phyloP scores from a whole-genome alignment of 352 stramenopile genomes.

The Albugo laibachii region DNA sequence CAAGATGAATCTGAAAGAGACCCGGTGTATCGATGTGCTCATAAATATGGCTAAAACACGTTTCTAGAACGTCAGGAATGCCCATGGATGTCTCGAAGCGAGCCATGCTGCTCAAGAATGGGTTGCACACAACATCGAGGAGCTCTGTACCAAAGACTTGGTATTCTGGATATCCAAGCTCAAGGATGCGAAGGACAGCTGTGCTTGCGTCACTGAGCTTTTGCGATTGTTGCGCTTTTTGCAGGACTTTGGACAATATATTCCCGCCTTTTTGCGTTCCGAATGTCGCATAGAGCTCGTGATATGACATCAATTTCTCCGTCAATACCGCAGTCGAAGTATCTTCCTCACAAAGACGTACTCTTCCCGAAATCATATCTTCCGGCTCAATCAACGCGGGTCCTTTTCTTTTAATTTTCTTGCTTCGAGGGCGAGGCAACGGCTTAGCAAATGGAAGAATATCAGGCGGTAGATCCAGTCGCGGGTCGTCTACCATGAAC shows the following conservation, averaged over 20 bases:
- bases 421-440: slow-evolving; percentile 21
- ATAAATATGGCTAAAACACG: slow-evolving; percentile 63
- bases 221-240: slow-evolving; percentile 30
- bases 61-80: slow-evolving; percentile 58
- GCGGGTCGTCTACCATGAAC: slow-evolving; percentile 56
- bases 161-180: slow-evolving; percentile 71
- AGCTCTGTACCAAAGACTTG: slow-evolving; percentile 61
- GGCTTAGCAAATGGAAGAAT: slow-evolving; percentile 54
- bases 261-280: slow-evolving; percentile 56
- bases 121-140: slow-evolving; percentile 61
- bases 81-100: slow-evolving; percentile 68
- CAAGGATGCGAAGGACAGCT: slow-evolving; percentile 58
- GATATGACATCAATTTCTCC: slow-evolving; percentile 56
- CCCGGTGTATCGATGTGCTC: slow-evolving; percentile 51
- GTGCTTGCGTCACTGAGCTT: slow-evolving; percentile 46
- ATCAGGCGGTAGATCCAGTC: slow-evolving; percentile 36
- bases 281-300: slow-evolving; percentile 46
- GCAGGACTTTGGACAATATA: slow-evolving; percentile 45
- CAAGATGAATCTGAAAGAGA: slow-evolving; percentile 62
- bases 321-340: slow-evolving; percentile 40
- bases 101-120: slow-evolving; percentile 66
- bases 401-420: slow-evolving; percentile 26
- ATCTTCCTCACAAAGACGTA: slow-evolving; percentile 45
- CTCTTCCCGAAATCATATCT: slow-evolving; percentile 57
- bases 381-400: slow-evolving; percentile 66